A percentile compares a stretch with the other conserved stretches of the same genome.
These are phyloP conservation scores for Aspergillus melleus DNA, from an alignment of 2,329 filamentous ascomycete species.

Conservation along the genomic window DNA sequence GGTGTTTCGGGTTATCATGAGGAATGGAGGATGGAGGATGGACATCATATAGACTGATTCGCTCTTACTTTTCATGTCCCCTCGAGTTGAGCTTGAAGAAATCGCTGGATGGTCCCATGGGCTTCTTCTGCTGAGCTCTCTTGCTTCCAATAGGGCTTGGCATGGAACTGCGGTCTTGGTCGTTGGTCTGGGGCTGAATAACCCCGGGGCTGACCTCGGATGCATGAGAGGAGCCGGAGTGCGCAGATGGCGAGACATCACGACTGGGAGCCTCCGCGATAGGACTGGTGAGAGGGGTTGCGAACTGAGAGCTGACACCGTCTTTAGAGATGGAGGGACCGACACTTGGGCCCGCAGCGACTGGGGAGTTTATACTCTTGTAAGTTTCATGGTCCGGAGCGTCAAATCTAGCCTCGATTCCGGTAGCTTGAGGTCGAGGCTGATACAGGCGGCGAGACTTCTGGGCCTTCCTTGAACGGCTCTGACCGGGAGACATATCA, in stretches of 20 bases:
- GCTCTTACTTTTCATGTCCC: conserved; percentile 4
- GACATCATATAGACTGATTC: neutral
- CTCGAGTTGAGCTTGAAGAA: conserved; percentile 8
- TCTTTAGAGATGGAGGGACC: conserved; percentile 17
- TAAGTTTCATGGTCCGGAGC: conserved; percentile 7
- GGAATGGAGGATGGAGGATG: neutral
- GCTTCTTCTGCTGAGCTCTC: conserved; percentile 10
- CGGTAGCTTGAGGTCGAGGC: conserved; percentile 11
- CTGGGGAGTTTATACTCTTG: conserved; percentile 8
- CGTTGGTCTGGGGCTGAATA: conserved; percentile 9
- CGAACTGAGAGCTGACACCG: conserved; percentile 10
- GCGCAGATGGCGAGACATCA: conserved; percentile 18
- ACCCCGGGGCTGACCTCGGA: conserved; percentile 19
- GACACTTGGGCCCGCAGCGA: conserved; percentile 12
- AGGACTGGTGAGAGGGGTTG: conserved; percentile 12
- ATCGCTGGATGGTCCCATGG: conserved; percentile 17
- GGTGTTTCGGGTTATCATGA: no score
- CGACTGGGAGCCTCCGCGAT: conserved; percentile 19
- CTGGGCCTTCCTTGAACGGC: conserved; percentile 15
- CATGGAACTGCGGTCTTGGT: conserved; percentile 7
- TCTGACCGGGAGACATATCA: conserved; percentile 7
- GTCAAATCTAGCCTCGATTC: conserved; percentile 6
- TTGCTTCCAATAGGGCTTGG: conserved; percentile 18
- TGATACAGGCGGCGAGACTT: conserved; percentile 26
- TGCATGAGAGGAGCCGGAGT: conserved; percentile 14